A percentile compares a stretch with the other conserved stretches of the same genome.
phyloP scores from a whole-genome alignment of 2,329 filamentous ascomycete genomes.

The Diaporthe sp. region DNA sequence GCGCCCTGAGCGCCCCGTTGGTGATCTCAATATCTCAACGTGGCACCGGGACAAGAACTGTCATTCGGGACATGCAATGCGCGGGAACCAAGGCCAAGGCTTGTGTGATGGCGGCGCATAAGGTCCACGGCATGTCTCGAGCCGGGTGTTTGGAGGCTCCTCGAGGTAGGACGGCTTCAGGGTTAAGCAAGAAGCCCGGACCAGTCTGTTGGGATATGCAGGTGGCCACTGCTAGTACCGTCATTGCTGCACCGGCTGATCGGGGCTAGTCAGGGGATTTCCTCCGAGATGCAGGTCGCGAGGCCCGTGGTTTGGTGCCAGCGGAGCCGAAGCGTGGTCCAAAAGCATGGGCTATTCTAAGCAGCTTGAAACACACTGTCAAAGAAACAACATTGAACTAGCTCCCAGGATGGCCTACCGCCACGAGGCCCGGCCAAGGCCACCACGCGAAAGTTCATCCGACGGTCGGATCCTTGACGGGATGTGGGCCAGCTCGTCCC shows the following conservation, averaged over 20 bases:
- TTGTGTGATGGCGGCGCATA: background rate
- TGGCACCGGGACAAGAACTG: constrained; percentile 19
- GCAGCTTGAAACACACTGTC: constrained; percentile 21
- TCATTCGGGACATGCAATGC: constrained; percentile 7
- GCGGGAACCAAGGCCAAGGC: background rate
- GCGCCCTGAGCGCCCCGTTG: constrained; percentile 3
- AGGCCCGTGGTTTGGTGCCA: constrained; percentile 3
- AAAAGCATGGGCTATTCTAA: background rate
- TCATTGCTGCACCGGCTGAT: constrained; percentile 13
- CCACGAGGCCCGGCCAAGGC: background rate
- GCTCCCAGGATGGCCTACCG: constrained; percentile 6
- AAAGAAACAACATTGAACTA: background rate
- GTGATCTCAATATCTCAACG: constrained; percentile 2
- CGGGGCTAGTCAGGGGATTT: constrained; percentile 8
- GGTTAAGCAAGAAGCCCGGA: background rate
- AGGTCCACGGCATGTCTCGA: background rate
- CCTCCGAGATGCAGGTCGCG: background rate
- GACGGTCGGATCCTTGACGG: constrained; percentile 17
- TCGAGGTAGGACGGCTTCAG: constrained; percentile 1
- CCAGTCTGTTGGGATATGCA: constrained; percentile 4
- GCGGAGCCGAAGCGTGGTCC: background rate
- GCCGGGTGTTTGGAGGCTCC: constrained; percentile 1
- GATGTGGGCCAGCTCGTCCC: constrained; percentile 1
- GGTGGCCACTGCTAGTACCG: background rate
- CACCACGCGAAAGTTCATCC: constrained; percentile 3